Base-by-base conservation (phyloP, 192 early-diverging fungal genomes). In the Coemansia sp. region DNA sequence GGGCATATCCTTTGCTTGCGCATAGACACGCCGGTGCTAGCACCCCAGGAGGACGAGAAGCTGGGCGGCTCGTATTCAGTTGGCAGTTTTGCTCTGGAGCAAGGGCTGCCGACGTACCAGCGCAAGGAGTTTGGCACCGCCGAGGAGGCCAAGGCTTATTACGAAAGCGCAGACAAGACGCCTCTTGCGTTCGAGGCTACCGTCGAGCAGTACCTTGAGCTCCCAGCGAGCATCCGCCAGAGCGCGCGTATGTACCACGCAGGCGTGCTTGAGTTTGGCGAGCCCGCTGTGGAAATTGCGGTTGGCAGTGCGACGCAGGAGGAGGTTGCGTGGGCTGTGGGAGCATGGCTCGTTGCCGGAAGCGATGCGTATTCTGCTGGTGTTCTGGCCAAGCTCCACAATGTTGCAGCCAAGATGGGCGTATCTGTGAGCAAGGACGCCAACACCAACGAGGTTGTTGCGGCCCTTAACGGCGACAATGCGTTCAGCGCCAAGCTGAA, bases 291-390 rank as follows among this genome's bases (percentile, higher is more conserved):
- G 9, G 63, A 72, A 5, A 59, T 78, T 6, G 39, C 70, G 2
- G 49, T 78, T 44, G 76, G 70, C 45, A 16, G 8, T 15, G 76
- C 76, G 0, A 44, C 66, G 18, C 49, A 64, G 52, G 76, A 61
- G 56, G 76, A 78, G 49, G 70, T 72, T 18, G 76, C 76, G 9
- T 78, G 76, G 76, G 70, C 39, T 6, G 24, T 78, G 1, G 76
- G 76, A 33, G 45, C 66, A 24, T 72, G 63, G 70, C 59, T 77
- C 8, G 46, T 49, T 8, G 18, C 46, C 18, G 46, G 46, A 2
- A 59, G 76, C 48, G 35, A 48, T 24, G 63, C 57, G 2, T 6
- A 30, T 23, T 30, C 46, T 23, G 52, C 23, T 6, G 46, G 45
- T 2, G 56, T 62, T 23, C 9, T 60, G 41, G 62, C 76, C 53